Conservation (phyloP, 2,329 filamentous ascomycete genomes). For the Colletotrichum scovillei region DNA sequence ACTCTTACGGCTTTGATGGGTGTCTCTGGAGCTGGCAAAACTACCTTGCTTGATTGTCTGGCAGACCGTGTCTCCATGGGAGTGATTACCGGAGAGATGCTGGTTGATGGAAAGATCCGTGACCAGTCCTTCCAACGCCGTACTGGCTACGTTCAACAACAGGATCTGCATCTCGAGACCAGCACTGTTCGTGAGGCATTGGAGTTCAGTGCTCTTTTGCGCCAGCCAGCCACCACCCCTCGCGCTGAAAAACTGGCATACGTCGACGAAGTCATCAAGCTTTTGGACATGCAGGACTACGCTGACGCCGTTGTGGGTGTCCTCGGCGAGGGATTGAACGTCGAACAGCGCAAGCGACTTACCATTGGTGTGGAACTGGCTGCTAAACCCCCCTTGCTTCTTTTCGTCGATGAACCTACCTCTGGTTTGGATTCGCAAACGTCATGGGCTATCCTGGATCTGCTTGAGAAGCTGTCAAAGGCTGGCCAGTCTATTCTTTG, state of each 20-base stretch:
- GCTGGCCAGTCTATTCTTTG: conserved; percentile 57
- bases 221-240: conserved; percentile 70
- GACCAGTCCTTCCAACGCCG: conserved; percentile 76
- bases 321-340: conserved; percentile 66
- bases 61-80: conserved; percentile 77
- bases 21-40: conserved; percentile 45
- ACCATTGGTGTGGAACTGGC: conserved; percentile 83
- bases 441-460: conserved; percentile 78
- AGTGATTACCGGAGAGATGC: conserved; percentile 73
- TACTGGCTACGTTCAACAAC: conserved; percentile 75
- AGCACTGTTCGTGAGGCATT: conserved; percentile 70
- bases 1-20: conserved; percentile 74
- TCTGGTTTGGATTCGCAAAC: conserved; percentile 81
- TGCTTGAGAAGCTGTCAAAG: conserved; percentile 73
- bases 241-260: conserved; percentile 42
- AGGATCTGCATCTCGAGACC: conserved; percentile 57
- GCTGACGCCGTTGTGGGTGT: conserved; percentile 78
- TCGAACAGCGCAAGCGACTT: conserved; percentile 64
- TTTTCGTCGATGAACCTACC: conserved; percentile 83
- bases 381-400: conserved; percentile 76
- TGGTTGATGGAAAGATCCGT: conserved; percentile 73
- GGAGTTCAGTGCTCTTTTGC: conserved; percentile 73
- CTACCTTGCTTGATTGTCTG: conserved; percentile 70
- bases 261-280: conserved; percentile 45
- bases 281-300: conserved; percentile 66